A percentile compares a stretch with the other conserved stretches of the same genome.
Evolutionary conservation across 768 basidiomycete genomes (phyloP).

Genomic region (Nidularia pulvinata): DNA sequence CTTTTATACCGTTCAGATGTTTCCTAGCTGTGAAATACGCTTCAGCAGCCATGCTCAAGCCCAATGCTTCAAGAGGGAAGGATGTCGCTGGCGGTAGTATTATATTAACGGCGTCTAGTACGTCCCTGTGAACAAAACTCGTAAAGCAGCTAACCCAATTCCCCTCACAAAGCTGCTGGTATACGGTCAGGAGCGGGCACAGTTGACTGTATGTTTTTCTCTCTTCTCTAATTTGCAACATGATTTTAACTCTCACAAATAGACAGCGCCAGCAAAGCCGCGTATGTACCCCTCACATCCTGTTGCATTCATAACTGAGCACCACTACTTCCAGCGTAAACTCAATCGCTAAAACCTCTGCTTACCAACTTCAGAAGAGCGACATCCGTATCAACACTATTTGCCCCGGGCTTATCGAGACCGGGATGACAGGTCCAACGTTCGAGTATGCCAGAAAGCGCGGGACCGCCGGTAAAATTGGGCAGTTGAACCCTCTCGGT

Average conservation of each 20-base stretch:
- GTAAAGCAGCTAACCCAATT: neutral
- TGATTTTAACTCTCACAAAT: constrained; percentile 2
- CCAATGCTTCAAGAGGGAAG: constrained; percentile 71
- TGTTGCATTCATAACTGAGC: neutral
- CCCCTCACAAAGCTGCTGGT: constrained; percentile 66
- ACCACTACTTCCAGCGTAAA: constrained; percentile 59
- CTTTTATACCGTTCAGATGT: constrained; percentile 46
- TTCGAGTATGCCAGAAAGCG: constrained; percentile 79
- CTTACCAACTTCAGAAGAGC: constrained; percentile 77
- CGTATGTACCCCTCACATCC: constrained; percentile 48
- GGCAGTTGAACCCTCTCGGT: constrained; percentile 82
- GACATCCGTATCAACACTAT: constrained; percentile 90
- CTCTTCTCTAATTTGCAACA: neutral
- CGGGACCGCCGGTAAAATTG: constrained; percentile 77
- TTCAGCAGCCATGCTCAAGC: constrained; percentile 76
- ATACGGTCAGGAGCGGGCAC: constrained; percentile 82
- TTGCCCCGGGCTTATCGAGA: constrained; percentile 93
- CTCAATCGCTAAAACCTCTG: constrained; percentile 81
- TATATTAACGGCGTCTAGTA: constrained; percentile 84
- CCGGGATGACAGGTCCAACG: constrained; percentile 81
- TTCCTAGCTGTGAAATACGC: constrained; percentile 91
- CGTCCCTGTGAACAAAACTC: constrained; percentile 13
- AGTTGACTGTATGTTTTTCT: constrained; percentile 63
- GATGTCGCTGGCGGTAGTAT: constrained; percentile 75
- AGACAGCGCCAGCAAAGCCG: constrained; percentile 95